Percentiles rank a stretch among this genome's conserved stretches.
Evolutionary conservation across 1,284 basidiomycete species (phyloP).

Genomic region (Anthracocystis walkeri): DNA sequence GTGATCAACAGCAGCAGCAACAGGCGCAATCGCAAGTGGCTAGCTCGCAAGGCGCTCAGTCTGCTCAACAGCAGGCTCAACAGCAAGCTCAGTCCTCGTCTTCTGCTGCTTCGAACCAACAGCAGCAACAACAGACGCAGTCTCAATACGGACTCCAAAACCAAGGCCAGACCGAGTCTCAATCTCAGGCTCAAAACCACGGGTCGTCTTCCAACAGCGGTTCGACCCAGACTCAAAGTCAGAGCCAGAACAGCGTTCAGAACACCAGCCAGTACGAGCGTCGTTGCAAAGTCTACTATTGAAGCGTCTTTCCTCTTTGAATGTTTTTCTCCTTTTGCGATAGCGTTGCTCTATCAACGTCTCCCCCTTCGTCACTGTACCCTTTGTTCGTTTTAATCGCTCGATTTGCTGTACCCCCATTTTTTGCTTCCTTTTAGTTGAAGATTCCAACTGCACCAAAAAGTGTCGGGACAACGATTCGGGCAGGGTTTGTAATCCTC

Average conservation of each 20-base stretch:
- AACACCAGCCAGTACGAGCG: constrained; percentile 1
- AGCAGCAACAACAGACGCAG: constrained; percentile 1
- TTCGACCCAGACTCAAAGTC: not conserved
- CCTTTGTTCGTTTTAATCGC: too few species aligned
- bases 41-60: not conserved
- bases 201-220: not conserved
- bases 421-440: too few species aligned
- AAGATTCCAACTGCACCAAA: not conserved
- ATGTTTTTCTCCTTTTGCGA: too few species aligned
- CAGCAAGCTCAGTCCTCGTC: constrained; percentile 5
- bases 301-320: not conserved
- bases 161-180: constrained; percentile 10
- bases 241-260: constrained; percentile 5
- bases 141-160: not conserved
- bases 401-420: too few species aligned
- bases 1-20: constrained; percentile 13
- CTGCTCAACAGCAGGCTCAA: constrained; percentile 11
- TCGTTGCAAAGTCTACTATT: constrained; percentile 13
- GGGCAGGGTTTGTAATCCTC: too few species aligned
- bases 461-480: too few species aligned
- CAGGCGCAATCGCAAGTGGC: constrained; percentile 10
- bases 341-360: not conserved
- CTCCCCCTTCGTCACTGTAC: not conserved
- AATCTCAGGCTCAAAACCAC: constrained; percentile 11
- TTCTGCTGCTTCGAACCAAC: not conserved